phyloP scores from a whole-genome alignment of 345 rosid genomes.

The Salix udensis region DNA sequence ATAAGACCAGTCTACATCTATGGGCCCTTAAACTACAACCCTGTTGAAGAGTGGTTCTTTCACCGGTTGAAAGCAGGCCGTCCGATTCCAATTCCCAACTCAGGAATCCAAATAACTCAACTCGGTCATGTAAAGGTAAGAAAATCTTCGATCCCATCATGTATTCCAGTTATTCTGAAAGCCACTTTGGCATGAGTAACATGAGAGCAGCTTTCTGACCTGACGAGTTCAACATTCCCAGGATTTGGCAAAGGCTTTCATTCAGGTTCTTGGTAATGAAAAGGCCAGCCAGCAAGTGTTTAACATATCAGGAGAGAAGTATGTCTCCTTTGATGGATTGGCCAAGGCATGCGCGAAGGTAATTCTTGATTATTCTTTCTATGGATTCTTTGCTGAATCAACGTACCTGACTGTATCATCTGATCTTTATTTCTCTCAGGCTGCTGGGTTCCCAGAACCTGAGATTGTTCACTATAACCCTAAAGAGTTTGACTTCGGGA shows the following conservation, averaged over 20 bases:
- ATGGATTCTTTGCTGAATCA: not conserved
- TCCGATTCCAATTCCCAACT: slow-evolving; percentile 86
- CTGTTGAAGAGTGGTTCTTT: slow-evolving; percentile 98
- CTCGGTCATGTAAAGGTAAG: slow-evolving; percentile 95
- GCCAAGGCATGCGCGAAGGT: slow-evolving; percentile 98
- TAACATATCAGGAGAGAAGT: slow-evolving; percentile 91
- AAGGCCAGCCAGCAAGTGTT: slow-evolving; percentile 84
- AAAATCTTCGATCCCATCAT: slow-evolving; percentile 8
- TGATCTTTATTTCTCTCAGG: slow-evolving; percentile 36
- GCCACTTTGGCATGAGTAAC: not conserved
- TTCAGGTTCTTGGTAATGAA: slow-evolving; percentile 71
- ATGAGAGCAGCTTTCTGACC: slow-evolving; percentile 5
- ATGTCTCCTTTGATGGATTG: slow-evolving; percentile 84
- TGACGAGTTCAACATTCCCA: slow-evolving; percentile 27
- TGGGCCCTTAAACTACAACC: slow-evolving; percentile 95
- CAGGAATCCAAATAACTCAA: slow-evolving; percentile 76
- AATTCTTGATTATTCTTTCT: not conserved
- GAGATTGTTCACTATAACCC: slow-evolving; percentile 83
- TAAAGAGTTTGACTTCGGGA: slow-evolving; percentile 87
- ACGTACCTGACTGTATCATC: not conserved
- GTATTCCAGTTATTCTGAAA: not conserved
- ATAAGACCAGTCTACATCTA: slow-evolving; percentile 91
- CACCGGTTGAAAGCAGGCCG: slow-evolving; percentile 93
- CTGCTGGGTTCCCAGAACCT: slow-evolving; percentile 95
- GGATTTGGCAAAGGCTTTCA: slow-evolving; percentile 86